A percentile compares a stretch with the other conserved stretches of the same genome.
Evolutionary conservation across 2,329 filamentous ascomycete genomes (phyloP).

Genomic region (Colletotrichum destructivum): DNA sequence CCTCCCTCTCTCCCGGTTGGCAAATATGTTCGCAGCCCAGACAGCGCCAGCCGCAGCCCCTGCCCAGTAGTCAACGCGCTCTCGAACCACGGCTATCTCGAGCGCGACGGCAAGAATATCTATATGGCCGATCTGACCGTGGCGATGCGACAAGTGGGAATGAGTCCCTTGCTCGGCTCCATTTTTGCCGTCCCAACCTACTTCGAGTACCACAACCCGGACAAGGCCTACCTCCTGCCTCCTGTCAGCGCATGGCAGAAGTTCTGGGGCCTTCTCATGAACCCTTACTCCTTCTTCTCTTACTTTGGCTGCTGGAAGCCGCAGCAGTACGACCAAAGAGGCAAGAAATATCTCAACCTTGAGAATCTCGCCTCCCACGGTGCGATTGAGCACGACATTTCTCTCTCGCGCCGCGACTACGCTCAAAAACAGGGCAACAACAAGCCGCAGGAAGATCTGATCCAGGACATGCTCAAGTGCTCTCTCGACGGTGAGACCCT

Average conservation of each 20-base stretch:
- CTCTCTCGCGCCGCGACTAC: constrained; percentile 47
- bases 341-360: constrained; percentile 33
- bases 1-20: neutral
- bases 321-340: neutral
- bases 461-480: neutral
- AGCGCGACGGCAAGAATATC: constrained; percentile 56
- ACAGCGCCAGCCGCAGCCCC: constrained; percentile 44
- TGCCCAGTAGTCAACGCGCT: constrained; percentile 62
- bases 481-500: neutral
- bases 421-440: neutral
- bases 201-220: neutral
- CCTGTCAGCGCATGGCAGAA: neutral
- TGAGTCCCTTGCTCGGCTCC: constrained; percentile 1
- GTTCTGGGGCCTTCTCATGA: neutral
- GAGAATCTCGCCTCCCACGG: constrained; percentile 26
- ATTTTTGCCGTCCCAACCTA: neutral
- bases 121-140: constrained; percentile 40
- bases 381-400: constrained; percentile 52
- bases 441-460: neutral
- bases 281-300: constrained; percentile 1
- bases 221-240: neutral
- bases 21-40: neutral
- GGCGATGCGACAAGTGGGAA: constrained; percentile 1
- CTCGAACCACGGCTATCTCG: constrained; percentile 60
- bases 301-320: neutral